phyloP scores from a whole-genome alignment of 768 basidiomycete genomes.

The Astraeus odoratus region DNA sequence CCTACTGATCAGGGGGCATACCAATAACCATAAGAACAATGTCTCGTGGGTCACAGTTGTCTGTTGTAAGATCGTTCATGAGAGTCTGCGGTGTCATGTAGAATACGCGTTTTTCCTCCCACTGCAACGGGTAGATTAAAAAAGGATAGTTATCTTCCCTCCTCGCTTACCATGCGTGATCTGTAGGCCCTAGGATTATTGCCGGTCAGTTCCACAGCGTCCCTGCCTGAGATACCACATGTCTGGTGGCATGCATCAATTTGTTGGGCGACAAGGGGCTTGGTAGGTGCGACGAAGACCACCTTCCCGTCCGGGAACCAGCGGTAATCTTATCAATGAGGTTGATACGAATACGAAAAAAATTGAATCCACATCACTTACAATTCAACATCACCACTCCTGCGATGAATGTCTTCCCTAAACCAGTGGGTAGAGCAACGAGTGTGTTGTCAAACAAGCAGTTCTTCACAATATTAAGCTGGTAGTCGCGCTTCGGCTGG shows the following conservation, averaged over 20 bases:
- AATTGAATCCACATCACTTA: conserved; percentile 28
- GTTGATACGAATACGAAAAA: conserved; percentile 1
- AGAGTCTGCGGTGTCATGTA: conserved; percentile 97
- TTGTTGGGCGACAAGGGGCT: conserved; percentile 94
- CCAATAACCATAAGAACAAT: conserved; percentile 88
- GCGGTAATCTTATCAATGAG: conserved; percentile 55
- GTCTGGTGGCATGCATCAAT: conserved; percentile 87
- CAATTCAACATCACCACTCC: conserved; percentile 96
- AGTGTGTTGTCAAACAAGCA: conserved; percentile 90
- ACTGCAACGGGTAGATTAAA: conserved; percentile 35
- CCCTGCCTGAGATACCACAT: conserved; percentile 86
- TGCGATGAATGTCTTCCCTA: conserved; percentile 98
- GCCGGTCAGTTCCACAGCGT: conserved; percentile 86
- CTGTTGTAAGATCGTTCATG: conserved; percentile 72
- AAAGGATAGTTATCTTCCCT: not conserved
- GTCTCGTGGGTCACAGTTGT: conserved; percentile 68
- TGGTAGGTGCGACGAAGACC: conserved; percentile 93
- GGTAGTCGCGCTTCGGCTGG: conserved; percentile 83
- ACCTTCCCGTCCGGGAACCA: conserved; percentile 93
- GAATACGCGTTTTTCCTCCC: conserved; percentile 78
- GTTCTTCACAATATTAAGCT: conserved; percentile 83
- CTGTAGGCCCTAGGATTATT: conserved; percentile 49
- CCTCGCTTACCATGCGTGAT: conserved; percentile 48
- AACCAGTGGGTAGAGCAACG: conserved; percentile 89
- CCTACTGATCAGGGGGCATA: conserved; percentile 23